Evolutionary conservation across 192 early-diverging fungal species (phyloP), one percentile per base, ranked within the genome.

Genomic region (Umbelopsis ramanniana): DNA sequence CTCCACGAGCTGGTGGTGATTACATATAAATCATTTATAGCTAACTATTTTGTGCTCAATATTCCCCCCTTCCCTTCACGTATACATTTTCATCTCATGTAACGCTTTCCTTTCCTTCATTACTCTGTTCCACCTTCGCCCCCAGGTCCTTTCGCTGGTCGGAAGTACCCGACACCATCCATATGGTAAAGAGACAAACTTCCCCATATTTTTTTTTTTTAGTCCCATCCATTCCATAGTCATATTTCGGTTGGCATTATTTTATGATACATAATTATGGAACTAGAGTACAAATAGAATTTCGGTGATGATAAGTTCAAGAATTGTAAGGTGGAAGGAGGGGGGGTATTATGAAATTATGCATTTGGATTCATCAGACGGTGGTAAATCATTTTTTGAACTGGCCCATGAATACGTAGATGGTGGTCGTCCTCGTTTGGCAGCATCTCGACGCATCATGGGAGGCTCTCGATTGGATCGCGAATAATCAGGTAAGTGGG

Each of bases 221-320:
- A 35, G n/a, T n/a, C n/a, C n/a, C n/a, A n/a, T n/a, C n/a, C n/a
- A n/a, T n/a, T n/a, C n/a, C n/a, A n/a, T n/a, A n/a, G n/a, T n/a
- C n/a, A n/a, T n/a, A n/a, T n/a, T 29, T 35, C 35, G 55, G 33
- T 35, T 29, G 26, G 15, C 17, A 37, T 29, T 29, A 2, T 35
- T 33, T 38, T 63, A 63, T 63, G 33, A 37, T 63, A 63, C 57
- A 63, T 63, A 60, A 63, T 63, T 63, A 63, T 63, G 33, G 33
- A 19, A 37, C 57, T 63, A 63, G 57, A 3, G 26, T 63, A 63
- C 57, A 63, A 35, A 50, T 50, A 50, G 57, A 63, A 35, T 11
- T 26, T 11, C 37, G 57, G 35, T 63, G 57, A 63, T 63, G 29
- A 63, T 37, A 63, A 35, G 33, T 37, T 63, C 26, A 37, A 60